Evolutionary conservation across 148 eudicot genomes (phyloP).

Genomic region (Silene conica): DNA sequence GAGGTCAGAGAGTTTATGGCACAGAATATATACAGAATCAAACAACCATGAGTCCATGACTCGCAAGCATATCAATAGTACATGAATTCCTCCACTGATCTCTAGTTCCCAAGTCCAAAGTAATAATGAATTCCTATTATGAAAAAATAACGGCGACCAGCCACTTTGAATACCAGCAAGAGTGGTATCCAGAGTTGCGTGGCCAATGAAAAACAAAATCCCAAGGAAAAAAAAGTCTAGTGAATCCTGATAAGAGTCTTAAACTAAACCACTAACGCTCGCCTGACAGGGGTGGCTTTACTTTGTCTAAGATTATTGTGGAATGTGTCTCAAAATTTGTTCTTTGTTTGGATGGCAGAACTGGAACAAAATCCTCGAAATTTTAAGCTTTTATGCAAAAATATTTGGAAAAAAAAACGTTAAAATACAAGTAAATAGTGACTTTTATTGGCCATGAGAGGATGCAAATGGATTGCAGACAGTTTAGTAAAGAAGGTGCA

Average conservation of each 20-base stretch:
- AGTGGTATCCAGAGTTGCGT: not conserved
- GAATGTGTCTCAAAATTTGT: no score
- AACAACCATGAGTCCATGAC: not conserved
- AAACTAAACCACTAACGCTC: no score
- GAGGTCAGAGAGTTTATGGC: conserved; percentile 10
- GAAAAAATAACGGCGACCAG: not conserved
- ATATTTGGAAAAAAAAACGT: not conserved
- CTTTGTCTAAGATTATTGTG: no score
- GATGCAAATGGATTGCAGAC: not conserved
- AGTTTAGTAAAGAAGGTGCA: not conserved
- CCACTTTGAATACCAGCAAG: not conserved
- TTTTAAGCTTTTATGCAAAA: not conserved
- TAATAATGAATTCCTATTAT: not conserved
- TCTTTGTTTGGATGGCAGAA: no score
- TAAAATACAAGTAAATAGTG: not conserved
- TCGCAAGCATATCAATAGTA: not conserved
- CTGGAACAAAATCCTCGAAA: no score
- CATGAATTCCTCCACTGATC: not conserved
- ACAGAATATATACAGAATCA: not conserved
- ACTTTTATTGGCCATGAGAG: not conserved
- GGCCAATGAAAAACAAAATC: not conserved
- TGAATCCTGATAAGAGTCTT: no score
- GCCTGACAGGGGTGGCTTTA: no score
- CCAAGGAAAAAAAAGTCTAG: not conserved
- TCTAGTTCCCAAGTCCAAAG: conserved; percentile 7